phyloP scores from a whole-genome alignment of 805 yeast species.

The Pichia gijzeniarum region DNA sequence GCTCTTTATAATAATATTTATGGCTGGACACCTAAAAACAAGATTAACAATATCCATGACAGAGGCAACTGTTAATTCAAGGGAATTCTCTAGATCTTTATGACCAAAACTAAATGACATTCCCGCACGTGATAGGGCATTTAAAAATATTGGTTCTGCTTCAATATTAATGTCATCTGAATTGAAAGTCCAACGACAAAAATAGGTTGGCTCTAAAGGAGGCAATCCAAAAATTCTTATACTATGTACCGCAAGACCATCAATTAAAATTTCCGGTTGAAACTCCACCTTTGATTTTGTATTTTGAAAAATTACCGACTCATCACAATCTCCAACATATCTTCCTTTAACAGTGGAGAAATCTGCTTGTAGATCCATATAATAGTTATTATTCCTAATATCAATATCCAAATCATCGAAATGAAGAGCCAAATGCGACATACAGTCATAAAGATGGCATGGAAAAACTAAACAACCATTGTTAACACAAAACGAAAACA shows the following conservation, averaged over 20 bases:
- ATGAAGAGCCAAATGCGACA: conserved; percentile 52
- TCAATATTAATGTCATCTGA: conserved; percentile 52
- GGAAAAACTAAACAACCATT: conserved; percentile 75
- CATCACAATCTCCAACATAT: conserved; percentile 21
- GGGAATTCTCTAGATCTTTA: conserved; percentile 68
- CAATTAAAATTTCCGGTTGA: conserved; percentile 44
- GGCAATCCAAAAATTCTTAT: conserved; percentile 93
- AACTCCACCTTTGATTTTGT: conserved; percentile 19
- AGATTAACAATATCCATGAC: conserved; percentile 67
- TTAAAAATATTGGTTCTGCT: conserved; percentile 41
- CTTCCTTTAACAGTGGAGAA: conserved; percentile 49
- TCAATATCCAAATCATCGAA: conserved; percentile 69
- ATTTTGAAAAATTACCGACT: conserved; percentile 21
- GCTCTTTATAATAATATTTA: conserved; percentile 39
- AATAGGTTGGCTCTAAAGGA: conserved; percentile 81
- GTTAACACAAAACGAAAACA: conserved; percentile 62
- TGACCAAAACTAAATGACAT: conserved; percentile 55
- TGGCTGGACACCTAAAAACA: conserved; percentile 44
- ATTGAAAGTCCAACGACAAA: conserved; percentile 84
- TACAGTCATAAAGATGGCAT: conserved; percentile 53
- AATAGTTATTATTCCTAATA: conserved; percentile 81
- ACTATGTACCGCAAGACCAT: conserved; percentile 65
- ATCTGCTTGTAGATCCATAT: conserved; percentile 85
- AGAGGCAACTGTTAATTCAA: conserved; percentile 48
- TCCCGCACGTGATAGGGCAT: conserved; percentile 37